Base-by-base conservation (phyloP, 2,329 filamentous ascomycete species). In the Pseudogymnoascus sp. region DNA sequence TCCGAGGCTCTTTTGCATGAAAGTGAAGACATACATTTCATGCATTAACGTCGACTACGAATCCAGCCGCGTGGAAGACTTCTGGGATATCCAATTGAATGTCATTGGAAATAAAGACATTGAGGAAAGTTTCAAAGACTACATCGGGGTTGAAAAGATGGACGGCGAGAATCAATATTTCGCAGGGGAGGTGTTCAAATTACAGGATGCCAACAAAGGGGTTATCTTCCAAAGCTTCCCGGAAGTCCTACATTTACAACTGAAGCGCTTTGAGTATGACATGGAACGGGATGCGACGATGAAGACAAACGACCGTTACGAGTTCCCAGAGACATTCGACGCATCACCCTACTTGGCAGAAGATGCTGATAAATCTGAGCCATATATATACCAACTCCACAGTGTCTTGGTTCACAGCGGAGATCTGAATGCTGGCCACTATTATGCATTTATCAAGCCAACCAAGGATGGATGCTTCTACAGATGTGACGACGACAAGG, bases 31-130 rank as follows among this genome's bases (percentile, higher is more conserved):
- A 0, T 99, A 97, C 76, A 96, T 99, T 68, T 96, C 91, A 21
- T 99, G 96, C 78, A 97, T 99, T 75, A 95, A 99, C 75, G 96
- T 99, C 66, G 88, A 96, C 71, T 99, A 96, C 78, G 93, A 97
- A 78, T 97, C 92, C 21, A 96, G 93, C 66, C 86, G 93, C 66
- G 86, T 95, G 68, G 95, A 99, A 75, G 96, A 99, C 70, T 99
- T 97, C 75, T 99, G 95, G 95, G 95, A 99, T 74, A 91, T 99
- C 65, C 95, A 99, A 74, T 84, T 99, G 69, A 99, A 97, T 69
- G 96, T 99, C 60, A 89, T 90, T 67, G 93, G 92, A 34, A 97
- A 96, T 81, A 92, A 91, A 78, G 93, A 90, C 66, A 80, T 99
- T 34, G 89, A 96, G 67, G 92, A 96, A 71, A 97, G 93, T 73